Conservation (phyloP, 768 basidiomycete genomes). For the Psilocybe sp. region DNA sequence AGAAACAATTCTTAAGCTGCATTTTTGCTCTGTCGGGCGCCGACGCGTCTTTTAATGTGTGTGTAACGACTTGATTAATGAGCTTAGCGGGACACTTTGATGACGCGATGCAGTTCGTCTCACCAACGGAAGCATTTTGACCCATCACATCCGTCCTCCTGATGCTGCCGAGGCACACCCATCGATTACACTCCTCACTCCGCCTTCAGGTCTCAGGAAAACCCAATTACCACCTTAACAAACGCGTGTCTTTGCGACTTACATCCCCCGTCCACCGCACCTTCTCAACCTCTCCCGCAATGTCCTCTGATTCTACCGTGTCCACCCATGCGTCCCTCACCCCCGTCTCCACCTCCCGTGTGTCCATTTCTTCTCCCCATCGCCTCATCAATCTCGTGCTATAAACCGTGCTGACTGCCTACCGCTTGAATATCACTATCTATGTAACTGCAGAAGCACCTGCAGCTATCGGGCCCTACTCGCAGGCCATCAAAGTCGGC, state of each 20-base stretch:
- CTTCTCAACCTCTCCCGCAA: constrained; percentile 16
- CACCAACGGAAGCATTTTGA: not conserved
- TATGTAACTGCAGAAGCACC: constrained; percentile 54
- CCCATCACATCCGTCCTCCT: constrained; percentile 4
- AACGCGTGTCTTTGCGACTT: not conserved
- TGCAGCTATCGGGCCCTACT: constrained; percentile 83
- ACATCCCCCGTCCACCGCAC: constrained; percentile 1
- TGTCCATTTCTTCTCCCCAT: constrained; percentile 12
- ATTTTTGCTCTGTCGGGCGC: too few relatives aligned
- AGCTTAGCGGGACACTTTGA: too few relatives aligned
- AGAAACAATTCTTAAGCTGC: too few relatives aligned
- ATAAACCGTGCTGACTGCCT: not conserved
- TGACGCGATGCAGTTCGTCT: not conserved
- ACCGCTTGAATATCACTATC: not conserved
- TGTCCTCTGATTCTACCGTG: constrained; percentile 24
- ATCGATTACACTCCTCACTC: constrained; percentile 5
- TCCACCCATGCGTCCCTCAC: constrained; percentile 37
- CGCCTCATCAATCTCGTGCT: not conserved
- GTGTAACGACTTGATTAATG: too few relatives aligned
- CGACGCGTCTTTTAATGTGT: too few relatives aligned
- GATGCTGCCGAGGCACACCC: constrained; percentile 6
- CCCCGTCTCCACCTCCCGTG: constrained; percentile 40
- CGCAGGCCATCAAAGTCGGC: constrained; percentile 80
- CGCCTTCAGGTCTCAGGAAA: not conserved
- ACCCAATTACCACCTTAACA: not conserved